Evolutionary conservation across 2,329 filamentous ascomycete species (phyloP), one percentile per base, ranked within the genome.

Genomic region (Metarhizium rileyi): DNA sequence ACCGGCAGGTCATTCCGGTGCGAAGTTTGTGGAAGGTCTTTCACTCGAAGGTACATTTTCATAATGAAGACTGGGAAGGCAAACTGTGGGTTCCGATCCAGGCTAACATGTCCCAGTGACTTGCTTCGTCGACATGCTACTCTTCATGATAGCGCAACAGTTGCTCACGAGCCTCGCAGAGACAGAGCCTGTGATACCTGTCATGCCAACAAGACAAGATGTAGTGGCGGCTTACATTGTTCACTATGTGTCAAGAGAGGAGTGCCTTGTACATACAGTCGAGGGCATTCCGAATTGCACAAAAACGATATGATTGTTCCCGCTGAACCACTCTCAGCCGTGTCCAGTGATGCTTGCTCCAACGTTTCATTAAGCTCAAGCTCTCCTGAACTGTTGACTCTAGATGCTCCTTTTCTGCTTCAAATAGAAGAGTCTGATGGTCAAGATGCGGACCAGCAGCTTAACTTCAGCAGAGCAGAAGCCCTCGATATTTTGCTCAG

Each of bases 121-220:
- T 57, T 70, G 2, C 57, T 70, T 16, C 63, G 66, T 4, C 64
- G 68, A n/a, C 68, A 70, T 49, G 52, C 66, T 14, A 55, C 59
- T 8, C 59, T 66, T 5, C 67, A 70, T 55, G 66, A 65, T 44
- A 58, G 55, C 36, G 57, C 61, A 1, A 52, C 59, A 2, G 52
- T 58, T 1, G 53, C 56, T 2, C 61, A 63, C 5, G 62, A 65
- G 26, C 57, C 60, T 5, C 62, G 70, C 43, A 63, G 63, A 23
- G 66, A 66, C 26, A 61, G 63, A 7, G 70, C 71, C 9, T 74
- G 71, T 45, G 63, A 71, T 53, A 61, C 66, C 6, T 74, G 71
- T 26, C 71, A 70, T 44, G 58, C 64, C n/a, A 71, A 67, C 51
- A 74, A 73, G 57, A 70, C 66, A 2, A 71, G 70, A 51, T 73